A percentile compares a stretch with the other conserved stretches of the same genome.
Conservation (phyloP, 331 rosid genomes). For the Phaseolus coccineus region DNA sequence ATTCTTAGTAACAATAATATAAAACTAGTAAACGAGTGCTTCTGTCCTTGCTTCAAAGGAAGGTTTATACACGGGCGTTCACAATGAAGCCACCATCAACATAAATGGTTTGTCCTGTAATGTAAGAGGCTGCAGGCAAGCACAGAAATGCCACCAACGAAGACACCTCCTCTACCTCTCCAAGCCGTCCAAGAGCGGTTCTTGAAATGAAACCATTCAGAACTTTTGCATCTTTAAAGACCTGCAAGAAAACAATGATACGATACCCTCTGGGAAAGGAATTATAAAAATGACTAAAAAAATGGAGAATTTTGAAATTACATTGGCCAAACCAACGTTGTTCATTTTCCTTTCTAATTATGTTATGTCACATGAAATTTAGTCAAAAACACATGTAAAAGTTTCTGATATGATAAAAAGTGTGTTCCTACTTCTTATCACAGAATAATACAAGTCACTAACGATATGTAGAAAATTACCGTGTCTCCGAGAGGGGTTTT, state of each 20-base stretch:
- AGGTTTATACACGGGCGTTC: background rate
- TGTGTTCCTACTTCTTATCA: no score
- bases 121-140: constrained; percentile 67
- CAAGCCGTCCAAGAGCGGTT: constrained; percentile 60
- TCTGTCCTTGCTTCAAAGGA: no score
- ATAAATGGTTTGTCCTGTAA: constrained; percentile 64
- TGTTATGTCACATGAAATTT: no score
- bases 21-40: background rate
- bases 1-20: background rate
- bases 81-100: constrained; percentile 61
- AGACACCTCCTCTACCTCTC: constrained; percentile 67
- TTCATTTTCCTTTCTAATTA: no score
- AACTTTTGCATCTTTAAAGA: constrained; percentile 26
- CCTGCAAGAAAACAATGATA: constrained; percentile 27
- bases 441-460: no score
- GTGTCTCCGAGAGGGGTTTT: constrained; percentile 49
- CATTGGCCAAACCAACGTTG: no score
- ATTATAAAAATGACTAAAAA: no score
- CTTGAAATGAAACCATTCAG: constrained; percentile 27
- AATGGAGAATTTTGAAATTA: no score
- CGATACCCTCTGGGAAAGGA: background rate
- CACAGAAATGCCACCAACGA: constrained; percentile 67
- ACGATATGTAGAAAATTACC: constrained; percentile 23
- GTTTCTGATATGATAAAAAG: no score
- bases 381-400: no score